Evolutionary conservation across 2,329 filamentous ascomycete species (phyloP), one percentile per base, ranked within the genome.

Genomic region (Penicillium concentricum): DNA sequence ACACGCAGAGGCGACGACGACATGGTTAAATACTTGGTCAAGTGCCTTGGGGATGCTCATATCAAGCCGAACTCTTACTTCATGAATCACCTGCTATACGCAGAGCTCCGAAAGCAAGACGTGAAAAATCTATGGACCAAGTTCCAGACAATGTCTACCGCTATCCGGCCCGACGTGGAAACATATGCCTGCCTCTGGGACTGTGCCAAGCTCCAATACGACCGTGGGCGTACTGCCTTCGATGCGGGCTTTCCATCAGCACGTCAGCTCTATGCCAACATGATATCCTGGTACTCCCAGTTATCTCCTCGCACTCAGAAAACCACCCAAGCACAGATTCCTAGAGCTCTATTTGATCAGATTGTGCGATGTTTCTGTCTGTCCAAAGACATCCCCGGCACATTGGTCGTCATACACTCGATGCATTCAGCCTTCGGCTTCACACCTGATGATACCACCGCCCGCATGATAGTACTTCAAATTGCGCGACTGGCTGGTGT

Each of bases 11-110:
- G 82, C 16, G 79, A 87, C 18, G 81, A 86, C 37, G 70, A 76
- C 15, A 81, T 81, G 54, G 80, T 91, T 49, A 76, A 83, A 46
- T 76, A 81, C 50, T 77, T 93, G 5, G 87, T 85, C 73, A 78
- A 83, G 32, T 84, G 84, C 2, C 85, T 91, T 60, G 76, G 79
- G 15, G 77, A 83, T 43, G 84, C 87, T 15, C 82, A 87, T 60
- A 85, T 93, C 59, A 80, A 78, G 52, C 83, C 87, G 2, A 87
- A 90, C 67, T 84, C 86, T 9, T 89, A 87, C 71, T 88, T 92
- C 75, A 85, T 92, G 80, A 94, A 93, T 72, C 88, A 92, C 68
- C 77, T 92, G 22, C 82, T 94, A 26, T 84, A 86, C 58, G 84
- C 86, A 7, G 82, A 87, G 60, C 80, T 88, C 45, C 82, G 86